Evolutionary conservation across 768 basidiomycete species (phyloP).

Genomic region (Pholiota conissans): DNA sequence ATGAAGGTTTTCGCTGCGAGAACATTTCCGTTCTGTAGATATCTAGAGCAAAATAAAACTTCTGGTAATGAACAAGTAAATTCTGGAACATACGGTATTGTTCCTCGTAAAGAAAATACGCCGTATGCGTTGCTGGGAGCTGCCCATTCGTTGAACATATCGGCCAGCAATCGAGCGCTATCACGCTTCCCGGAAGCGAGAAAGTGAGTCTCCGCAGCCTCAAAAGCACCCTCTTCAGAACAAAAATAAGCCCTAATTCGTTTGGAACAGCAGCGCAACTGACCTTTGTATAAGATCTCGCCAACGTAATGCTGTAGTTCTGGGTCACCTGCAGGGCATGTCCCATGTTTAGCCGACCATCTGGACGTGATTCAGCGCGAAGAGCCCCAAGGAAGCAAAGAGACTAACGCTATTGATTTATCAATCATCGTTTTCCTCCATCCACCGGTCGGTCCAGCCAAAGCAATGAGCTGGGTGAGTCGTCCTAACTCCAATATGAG

Average conservation of each 20-base stretch:
- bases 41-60: constrained; percentile 48
- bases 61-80: too few relatives aligned
- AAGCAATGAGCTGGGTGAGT: constrained; percentile 88
- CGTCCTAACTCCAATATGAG: constrained; percentile 52
- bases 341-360: constrained; percentile 81
- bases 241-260: not conserved
- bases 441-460: constrained; percentile 72
- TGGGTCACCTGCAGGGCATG: constrained; percentile 87
- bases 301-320: constrained; percentile 89
- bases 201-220: constrained; percentile 78
- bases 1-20: constrained; percentile 95
- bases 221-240: constrained; percentile 68
- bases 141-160: constrained; percentile 85
- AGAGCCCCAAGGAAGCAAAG: constrained; percentile 2
- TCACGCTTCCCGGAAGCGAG: constrained; percentile 87
- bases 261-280: not conserved
- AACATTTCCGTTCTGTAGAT: constrained; percentile 84
- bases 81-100: constrained; percentile 69
- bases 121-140: constrained; percentile 51
- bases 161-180: constrained; percentile 81
- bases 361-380: constrained; percentile 40
- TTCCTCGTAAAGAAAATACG: constrained; percentile 81
- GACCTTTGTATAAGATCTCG: constrained; percentile 84
- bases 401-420: constrained; percentile 74
- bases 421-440: constrained; percentile 94